Percentiles rank a stretch among this genome's conserved stretches.
Conservation (phyloP, 495 filamentous ascomycete genomes). For the Poronia punctata region DNA sequence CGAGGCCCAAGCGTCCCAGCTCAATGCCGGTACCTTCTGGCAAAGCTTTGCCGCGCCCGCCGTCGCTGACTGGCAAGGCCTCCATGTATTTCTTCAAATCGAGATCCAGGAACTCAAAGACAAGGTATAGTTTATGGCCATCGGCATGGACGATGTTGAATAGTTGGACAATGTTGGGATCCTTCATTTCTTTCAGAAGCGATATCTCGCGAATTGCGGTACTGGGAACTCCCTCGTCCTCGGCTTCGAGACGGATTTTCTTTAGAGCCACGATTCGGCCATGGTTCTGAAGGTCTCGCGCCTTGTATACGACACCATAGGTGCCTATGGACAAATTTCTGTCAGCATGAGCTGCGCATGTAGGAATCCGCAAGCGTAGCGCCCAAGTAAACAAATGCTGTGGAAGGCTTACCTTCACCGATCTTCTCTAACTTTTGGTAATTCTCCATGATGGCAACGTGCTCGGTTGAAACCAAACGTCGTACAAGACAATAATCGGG, state of each 20-base stretch:
- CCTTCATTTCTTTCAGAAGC: slow-evolving; percentile 92
- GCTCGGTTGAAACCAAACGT: neutral
- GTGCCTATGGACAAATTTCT: slow-evolving; percentile 51
- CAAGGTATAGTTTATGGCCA: slow-evolving; percentile 92
- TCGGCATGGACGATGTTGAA: slow-evolving; percentile 95
- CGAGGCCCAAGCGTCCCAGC: slow-evolving; percentile 67
- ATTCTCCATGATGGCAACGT: slow-evolving; percentile 77
- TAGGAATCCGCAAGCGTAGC: no score
- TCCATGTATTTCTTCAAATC: slow-evolving; percentile 99
- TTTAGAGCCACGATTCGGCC: slow-evolving; percentile 89
- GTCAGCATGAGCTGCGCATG: slow-evolving; percentile 6
- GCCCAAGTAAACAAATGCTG: no score
- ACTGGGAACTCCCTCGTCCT: slow-evolving; percentile 93
- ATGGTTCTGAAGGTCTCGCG: slow-evolving; percentile 67
- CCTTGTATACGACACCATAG: slow-evolving; percentile 91
- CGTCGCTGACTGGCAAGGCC: slow-evolving; percentile 81
- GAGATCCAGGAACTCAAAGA: slow-evolving; percentile 89
- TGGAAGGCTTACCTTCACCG: slow-evolving; percentile 94
- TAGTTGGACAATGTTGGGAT: slow-evolving; percentile 88
- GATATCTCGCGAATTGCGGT: slow-evolving; percentile 97
- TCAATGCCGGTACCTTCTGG: slow-evolving; percentile 69
- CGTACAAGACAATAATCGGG: slow-evolving; percentile 7
- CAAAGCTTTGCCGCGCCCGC: slow-evolving; percentile 80
- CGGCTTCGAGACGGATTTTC: slow-evolving; percentile 95
- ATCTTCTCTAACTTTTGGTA: slow-evolving; percentile 99